Conservation (phyloP, 495 filamentous ascomycete species). For the Saxophila tyrrhenica region DNA sequence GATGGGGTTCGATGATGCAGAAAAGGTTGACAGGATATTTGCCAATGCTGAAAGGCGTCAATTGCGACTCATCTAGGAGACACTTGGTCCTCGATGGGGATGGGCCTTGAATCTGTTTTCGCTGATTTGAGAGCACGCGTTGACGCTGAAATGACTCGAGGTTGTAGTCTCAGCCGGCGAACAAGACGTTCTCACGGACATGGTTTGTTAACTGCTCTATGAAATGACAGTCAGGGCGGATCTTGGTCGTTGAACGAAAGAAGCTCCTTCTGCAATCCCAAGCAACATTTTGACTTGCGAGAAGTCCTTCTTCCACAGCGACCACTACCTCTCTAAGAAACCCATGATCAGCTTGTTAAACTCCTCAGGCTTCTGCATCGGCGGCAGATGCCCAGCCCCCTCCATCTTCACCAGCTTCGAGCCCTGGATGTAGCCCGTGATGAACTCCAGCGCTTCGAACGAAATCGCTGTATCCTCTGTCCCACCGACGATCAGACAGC, state of each 20-base stretch:
- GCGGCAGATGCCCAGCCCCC: slow-evolving; percentile 13
- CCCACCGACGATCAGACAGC: slow-evolving; percentile 9
- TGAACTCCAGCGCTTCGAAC: neutral
- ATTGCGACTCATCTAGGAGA: neutral
- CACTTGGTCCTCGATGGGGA: neutral
- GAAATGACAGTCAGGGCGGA: too few species aligned
- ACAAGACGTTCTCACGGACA: neutral
- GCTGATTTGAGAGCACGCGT: too few species aligned
- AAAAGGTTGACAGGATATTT: neutral
- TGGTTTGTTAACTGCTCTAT: too few species aligned
- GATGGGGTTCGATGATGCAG: neutral
- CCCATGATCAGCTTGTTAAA: slow-evolving; percentile 5
- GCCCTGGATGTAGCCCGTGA: slow-evolving; percentile 2
- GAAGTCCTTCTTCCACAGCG: too few species aligned
- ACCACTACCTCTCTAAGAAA: neutral
- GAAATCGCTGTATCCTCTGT: slow-evolving; percentile 5
- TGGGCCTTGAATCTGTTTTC: too few species aligned
- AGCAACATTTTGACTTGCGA: too few species aligned
- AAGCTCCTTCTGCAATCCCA: too few species aligned
- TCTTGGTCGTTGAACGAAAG: too few species aligned
- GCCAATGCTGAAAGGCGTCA: neutral
- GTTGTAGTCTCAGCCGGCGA: too few species aligned
- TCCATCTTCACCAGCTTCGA: slow-evolving; percentile 10
- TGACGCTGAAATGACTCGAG: too few species aligned
- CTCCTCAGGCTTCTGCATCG: slow-evolving; percentile 12